These are phyloP conservation scores for Phaeosphaeriaceae sp. DNA, from an alignment of 2,329 filamentous ascomycete genomes.

Conservation along the genomic window DNA sequence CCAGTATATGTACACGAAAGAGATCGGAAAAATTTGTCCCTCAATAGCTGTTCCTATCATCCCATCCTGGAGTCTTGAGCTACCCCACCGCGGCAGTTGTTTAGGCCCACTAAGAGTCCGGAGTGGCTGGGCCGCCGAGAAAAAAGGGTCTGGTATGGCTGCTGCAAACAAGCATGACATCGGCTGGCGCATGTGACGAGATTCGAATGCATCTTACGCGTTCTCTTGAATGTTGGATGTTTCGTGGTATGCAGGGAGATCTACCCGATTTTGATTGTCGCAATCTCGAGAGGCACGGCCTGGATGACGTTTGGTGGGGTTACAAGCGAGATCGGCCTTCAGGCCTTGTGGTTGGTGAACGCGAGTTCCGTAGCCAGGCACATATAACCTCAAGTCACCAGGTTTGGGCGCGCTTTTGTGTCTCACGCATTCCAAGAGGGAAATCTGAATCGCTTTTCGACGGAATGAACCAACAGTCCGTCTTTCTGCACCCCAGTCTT, in stretches of 20 bases:
- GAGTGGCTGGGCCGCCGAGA: conserved; percentile 11
- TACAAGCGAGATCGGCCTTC: background rate
- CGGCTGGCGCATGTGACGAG: background rate
- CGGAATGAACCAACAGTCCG: background rate
- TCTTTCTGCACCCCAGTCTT: background rate
- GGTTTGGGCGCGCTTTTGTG: too few relatives aligned
- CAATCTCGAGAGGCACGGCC: conserved; percentile 2
- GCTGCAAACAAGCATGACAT: conserved; percentile 1
- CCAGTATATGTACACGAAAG: background rate
- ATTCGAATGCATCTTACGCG: background rate
- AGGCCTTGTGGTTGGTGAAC: background rate
- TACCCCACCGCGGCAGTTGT: conserved; percentile 49
- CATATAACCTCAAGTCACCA: too few relatives aligned
- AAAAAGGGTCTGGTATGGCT: conserved; percentile 7
- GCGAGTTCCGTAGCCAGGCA: too few relatives aligned
- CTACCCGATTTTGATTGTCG: background rate
- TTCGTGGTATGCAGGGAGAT: conserved; percentile 2
- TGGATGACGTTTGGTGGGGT: conserved; percentile 29
- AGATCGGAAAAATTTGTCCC: conserved; percentile 12
- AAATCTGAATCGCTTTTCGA: background rate
- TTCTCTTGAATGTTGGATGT: background rate
- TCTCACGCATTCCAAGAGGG: too few relatives aligned
- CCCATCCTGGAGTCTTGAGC: conserved; percentile 19
- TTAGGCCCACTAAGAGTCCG: conserved; percentile 16
- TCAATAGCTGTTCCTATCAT: conserved; percentile 10